Conservation (phyloP, 331 rosid genomes). For the Stylosanthes scabra region DNA sequence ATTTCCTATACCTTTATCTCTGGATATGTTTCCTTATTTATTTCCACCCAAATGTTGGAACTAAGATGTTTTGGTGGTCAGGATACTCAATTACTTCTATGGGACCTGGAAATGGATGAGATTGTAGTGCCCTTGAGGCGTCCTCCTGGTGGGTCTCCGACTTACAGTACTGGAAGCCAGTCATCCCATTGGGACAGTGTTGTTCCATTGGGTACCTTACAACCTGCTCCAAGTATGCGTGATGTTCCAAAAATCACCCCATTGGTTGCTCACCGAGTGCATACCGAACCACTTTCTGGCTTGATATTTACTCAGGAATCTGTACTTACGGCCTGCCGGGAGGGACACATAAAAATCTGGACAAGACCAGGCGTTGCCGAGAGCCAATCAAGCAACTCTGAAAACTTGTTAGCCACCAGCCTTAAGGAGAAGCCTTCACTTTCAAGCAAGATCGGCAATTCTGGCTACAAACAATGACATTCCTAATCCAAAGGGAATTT, state of each 20-base stretch:
- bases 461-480: slow-evolving; percentile 63
- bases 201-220: slow-evolving; percentile 79
- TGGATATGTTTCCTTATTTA: slow-evolving; percentile 9
- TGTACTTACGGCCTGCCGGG: slow-evolving; percentile 90
- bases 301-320: slow-evolving; percentile 86
- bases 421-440: slow-evolving; percentile 72
- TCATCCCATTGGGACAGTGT: slow-evolving; percentile 93
- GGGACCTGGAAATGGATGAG: slow-evolving; percentile 99
- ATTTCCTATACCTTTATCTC: not conserved
- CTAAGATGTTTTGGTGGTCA: slow-evolving; percentile 48
- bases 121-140: slow-evolving; percentile 93
- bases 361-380: slow-evolving; percentile 73
- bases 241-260: slow-evolving; percentile 94
- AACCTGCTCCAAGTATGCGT: slow-evolving; percentile 91
- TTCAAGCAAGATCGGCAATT: slow-evolving; percentile 60
- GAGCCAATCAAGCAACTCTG: slow-evolving; percentile 65
- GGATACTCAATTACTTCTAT: slow-evolving; percentile 96
- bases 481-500: slow-evolving; percentile 43
- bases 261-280: slow-evolving; percentile 86
- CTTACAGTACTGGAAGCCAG: slow-evolving; percentile 91
- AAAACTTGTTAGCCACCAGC: slow-evolving; percentile 55
- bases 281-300: slow-evolving; percentile 93
- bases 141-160: slow-evolving; percentile 95
- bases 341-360: slow-evolving; percentile 94
- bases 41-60: not conserved